Conservation (phyloP, 352 stramenopile genomes). For the Thalassiosira pacifica region DNA sequence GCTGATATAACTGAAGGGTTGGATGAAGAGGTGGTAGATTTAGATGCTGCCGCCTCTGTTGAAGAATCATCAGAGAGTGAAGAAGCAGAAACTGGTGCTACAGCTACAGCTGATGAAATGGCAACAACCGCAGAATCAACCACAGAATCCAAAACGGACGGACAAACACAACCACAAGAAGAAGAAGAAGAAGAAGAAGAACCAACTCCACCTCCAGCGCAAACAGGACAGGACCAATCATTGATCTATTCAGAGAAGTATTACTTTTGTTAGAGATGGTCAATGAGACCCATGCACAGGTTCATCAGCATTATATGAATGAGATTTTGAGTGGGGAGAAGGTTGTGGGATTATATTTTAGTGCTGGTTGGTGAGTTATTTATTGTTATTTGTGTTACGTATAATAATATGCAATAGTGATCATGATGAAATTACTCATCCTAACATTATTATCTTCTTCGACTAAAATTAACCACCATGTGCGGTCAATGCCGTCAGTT, state of each 20-base stretch:
- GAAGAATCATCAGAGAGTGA: not conserved
- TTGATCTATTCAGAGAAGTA: conserved; percentile 82
- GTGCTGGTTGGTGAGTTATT: conserved; percentile 79
- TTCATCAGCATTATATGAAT: conserved; percentile 81
- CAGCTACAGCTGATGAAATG: conserved; percentile 15
- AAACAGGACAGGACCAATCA: conserved; percentile 84
- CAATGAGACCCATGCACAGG: conserved; percentile 74
- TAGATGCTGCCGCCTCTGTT: too few species aligned
- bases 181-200: conserved; percentile 5
- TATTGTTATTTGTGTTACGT: conserved; percentile 6
- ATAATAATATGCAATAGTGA: not conserved
- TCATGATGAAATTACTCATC: not conserved
- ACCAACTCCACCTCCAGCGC: conserved; percentile 48
- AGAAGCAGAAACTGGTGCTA: conserved; percentile 6
- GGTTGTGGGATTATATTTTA: conserved; percentile 88
- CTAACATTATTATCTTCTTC: conserved; percentile 6
- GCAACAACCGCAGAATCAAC: too few species aligned
- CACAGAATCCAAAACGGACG: too few species aligned
- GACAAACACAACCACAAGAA: too few species aligned
- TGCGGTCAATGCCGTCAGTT: conserved; percentile 86
- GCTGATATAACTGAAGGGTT: conserved; percentile 7
- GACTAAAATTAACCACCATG: conserved; percentile 40
- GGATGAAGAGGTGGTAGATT: conserved; percentile 14
- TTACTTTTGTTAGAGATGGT: conserved; percentile 84
- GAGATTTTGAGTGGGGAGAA: conserved; percentile 80